Evolutionary conservation across 2,329 filamentous ascomycete genomes (phyloP).

Genomic region (Corniculantispora saksenae): DNA sequence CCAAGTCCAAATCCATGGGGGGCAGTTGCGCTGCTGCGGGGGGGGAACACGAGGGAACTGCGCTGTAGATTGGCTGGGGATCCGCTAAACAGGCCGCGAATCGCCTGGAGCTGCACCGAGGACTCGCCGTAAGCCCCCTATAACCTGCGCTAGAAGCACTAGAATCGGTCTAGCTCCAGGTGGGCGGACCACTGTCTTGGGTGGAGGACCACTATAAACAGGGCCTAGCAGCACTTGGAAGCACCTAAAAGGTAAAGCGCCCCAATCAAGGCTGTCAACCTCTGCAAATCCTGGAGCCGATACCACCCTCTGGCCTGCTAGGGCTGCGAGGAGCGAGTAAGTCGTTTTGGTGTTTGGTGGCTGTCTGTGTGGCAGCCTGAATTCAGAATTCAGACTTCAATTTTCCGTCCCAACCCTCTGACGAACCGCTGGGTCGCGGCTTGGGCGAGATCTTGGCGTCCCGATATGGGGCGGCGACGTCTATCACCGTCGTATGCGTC

Average conservation of each 20-base stretch:
- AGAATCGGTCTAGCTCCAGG: not conserved
- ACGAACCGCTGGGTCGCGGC: no score
- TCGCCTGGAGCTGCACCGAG: not conserved
- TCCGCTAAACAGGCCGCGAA: not conserved
- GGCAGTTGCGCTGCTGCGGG: constrained; percentile 1
- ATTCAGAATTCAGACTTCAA: no score
- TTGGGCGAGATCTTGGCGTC: not conserved
- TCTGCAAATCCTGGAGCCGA: no score
- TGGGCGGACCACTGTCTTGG: not conserved
- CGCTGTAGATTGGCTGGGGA: not conserved
- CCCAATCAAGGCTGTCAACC: no score
- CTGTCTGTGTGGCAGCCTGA: not conserved
- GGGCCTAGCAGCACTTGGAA: no score
- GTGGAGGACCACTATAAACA: not conserved
- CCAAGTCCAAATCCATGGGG: constrained; percentile 12
- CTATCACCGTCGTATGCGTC: not conserved
- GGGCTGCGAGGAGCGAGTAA: not conserved
- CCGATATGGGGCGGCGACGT: not conserved
- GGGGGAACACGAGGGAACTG: not conserved
- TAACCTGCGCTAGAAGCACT: not conserved
- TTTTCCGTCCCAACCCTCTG: no score
- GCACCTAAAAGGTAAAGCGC: no score
- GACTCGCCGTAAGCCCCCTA: not conserved
- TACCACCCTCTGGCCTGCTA: not conserved
- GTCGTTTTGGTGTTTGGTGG: not conserved